Base-by-base conservation (phyloP, 1,284 basidiomycete species). In the Porodaedalea pini region DNA sequence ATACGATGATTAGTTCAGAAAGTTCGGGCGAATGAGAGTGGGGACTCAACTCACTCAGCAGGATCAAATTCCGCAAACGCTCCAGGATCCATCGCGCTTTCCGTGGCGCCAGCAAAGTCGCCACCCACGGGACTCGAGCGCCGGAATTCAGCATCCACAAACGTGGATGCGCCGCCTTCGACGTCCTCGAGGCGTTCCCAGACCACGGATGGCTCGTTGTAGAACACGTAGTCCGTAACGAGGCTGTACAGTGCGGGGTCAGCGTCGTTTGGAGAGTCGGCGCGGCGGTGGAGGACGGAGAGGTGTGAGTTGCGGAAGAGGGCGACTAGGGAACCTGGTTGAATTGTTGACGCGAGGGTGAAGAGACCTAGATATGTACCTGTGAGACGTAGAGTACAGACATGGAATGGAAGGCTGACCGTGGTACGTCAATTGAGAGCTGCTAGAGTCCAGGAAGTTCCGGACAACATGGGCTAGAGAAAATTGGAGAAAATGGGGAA, bases 181-280 rank as follows among this genome's bases (percentile, higher is more conserved):
- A 94, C 80, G 65, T 97, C 94, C 63, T 90, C 90, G 21, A 96
- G 73, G 15, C 86, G 82, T 71, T 96, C 92, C 92, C 94, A 95
- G 3, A 94, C 83, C 25, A 94, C 83, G 17, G 82, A 81, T 0
- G 85, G 76, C 67, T 94, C 92, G 63, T 83, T 71, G 13, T 88
- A 71, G 68, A 95, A 93, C 21, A 85, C 81, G 49, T 88, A 78
- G 69, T 95, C 94, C 0, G 92, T 93, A 4, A 87, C 90, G 59
- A 95, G 83, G 2, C 82, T 82, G 70, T 91, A 94, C 2, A 95
- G 74, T 23, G 78, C 76, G 2, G 78, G 71, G 53, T 80, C 78
- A 2, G 78, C 71, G 51, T 80, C 78, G 6, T 69, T 66, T 2
- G 45, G 25, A 13, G 56, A 48, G 21, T 61, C 19, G 41, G 23